Evolutionary conservation across 2,329 filamentous ascomycete genomes (phyloP).

Genomic region (Leptographium procerum): DNA sequence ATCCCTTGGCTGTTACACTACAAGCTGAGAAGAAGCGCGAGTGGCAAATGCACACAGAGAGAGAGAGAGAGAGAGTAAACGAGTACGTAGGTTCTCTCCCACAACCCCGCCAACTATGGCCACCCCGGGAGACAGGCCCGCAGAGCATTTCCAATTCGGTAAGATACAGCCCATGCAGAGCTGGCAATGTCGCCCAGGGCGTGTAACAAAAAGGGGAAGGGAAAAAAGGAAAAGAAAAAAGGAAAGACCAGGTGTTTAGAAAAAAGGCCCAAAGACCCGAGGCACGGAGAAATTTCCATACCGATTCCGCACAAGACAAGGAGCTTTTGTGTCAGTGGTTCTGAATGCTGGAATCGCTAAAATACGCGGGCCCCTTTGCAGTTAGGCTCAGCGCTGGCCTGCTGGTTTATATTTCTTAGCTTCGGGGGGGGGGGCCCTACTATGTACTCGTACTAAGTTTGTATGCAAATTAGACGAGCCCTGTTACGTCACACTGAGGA

Average conservation of each 20-base stretch:
- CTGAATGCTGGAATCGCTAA: neutral
- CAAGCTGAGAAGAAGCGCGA: neutral
- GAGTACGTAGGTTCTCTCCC: too few relatives aligned
- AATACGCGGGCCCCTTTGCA: neutral
- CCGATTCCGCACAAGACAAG: neutral
- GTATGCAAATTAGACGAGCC: neutral
- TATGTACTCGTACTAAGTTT: too few relatives aligned
- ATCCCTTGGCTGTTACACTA: neutral
- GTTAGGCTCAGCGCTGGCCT: too few relatives aligned
- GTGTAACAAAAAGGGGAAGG: neutral
- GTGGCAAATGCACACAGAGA: neutral
- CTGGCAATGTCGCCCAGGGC: neutral
- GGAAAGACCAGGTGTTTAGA: neutral
- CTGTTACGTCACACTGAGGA: neutral
- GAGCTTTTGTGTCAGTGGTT: neutral
- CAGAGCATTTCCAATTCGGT: neutral
- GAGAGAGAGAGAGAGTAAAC: neutral
- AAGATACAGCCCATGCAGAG: neutral
- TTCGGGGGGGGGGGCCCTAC: too few relatives aligned
- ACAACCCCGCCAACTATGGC: too few relatives aligned
- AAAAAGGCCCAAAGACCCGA: neutral
- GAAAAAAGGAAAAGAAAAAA: neutral
- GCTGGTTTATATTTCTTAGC: too few relatives aligned
- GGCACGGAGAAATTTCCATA: too few relatives aligned
- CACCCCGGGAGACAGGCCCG: too few relatives aligned